Conservation (phyloP, 83 land plant species). For the Diphasiastrum complanatum region DNA sequence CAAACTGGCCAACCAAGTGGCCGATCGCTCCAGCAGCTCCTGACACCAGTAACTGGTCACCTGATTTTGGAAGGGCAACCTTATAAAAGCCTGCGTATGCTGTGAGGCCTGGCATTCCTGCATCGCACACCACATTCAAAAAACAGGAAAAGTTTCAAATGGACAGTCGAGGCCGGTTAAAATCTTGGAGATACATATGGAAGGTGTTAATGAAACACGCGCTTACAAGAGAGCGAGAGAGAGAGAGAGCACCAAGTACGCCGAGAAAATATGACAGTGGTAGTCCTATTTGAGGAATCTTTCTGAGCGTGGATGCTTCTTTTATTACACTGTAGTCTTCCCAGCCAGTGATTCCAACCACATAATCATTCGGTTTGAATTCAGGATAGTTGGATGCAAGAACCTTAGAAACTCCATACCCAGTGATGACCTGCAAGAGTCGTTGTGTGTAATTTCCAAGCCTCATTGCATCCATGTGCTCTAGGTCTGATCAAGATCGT, state of each 20-base stretch:
- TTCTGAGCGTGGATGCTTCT: constrained; percentile 31
- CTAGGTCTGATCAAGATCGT: neutral
- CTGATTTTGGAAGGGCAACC: too few relatives aligned
- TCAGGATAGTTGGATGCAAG: constrained; percentile 56
- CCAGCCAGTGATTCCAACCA: constrained; percentile 54
- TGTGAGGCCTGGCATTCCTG: too few relatives aligned
- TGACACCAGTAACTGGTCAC: too few relatives aligned
- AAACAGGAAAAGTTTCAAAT: too few relatives aligned
- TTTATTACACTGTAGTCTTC: constrained; percentile 57
- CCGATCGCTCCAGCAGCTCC: too few relatives aligned
- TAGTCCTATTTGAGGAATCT: constrained; percentile 36
- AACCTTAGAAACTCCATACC: constrained; percentile 64
- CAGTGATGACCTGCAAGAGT: constrained; percentile 39
- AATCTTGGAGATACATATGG: too few relatives aligned
- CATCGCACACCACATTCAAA: too few relatives aligned
- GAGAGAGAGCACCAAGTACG: constrained; percentile 46
- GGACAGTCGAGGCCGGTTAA: too few relatives aligned
- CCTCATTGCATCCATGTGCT: neutral
- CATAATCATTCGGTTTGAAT: constrained; percentile 49
- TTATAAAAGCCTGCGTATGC: too few relatives aligned
- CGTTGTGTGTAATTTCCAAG: neutral
- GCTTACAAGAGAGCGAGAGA: too few relatives aligned
- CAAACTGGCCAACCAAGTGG: too few relatives aligned
- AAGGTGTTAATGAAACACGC: too few relatives aligned
- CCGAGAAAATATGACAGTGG: constrained; percentile 65